Evolutionary conservation across 1,284 basidiomycete species (phyloP).

Genomic region (Stereum hirsutum): DNA sequence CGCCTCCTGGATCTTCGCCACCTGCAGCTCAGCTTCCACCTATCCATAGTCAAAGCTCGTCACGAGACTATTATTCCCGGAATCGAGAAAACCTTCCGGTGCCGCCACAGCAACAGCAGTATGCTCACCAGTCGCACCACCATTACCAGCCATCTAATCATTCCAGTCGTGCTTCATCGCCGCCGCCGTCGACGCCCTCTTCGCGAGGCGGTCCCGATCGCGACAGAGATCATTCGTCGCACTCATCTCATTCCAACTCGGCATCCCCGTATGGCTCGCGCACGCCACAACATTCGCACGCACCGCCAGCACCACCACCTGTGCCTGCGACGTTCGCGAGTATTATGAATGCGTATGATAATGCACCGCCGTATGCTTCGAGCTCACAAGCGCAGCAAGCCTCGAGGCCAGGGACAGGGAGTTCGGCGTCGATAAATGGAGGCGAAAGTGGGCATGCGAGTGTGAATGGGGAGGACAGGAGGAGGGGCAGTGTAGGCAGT

Average conservation of each 20-base stretch:
- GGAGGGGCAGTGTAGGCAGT: background rate
- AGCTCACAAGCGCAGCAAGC: constrained; percentile 10
- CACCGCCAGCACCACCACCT: constrained; percentile 25
- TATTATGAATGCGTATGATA: constrained; percentile 56
- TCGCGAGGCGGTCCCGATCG: too few species aligned
- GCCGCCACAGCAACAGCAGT: too few species aligned
- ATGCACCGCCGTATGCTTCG: constrained; percentile 16
- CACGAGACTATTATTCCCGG: too few species aligned
- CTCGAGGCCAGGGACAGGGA: constrained; percentile 19
- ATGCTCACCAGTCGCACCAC: too few species aligned
- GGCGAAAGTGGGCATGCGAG: constrained; percentile 2
- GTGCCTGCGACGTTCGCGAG: constrained; percentile 45
- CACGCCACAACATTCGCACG: constrained; percentile 23
- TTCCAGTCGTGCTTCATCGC: too few species aligned
- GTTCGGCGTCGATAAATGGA: constrained; percentile 6
- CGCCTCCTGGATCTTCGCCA: too few species aligned
- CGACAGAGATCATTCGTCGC: constrained; percentile 10
- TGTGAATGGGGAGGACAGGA: background rate
- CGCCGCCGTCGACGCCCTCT: too few species aligned
- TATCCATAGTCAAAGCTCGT: too few species aligned
- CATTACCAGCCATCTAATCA: too few species aligned
- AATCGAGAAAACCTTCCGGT: too few species aligned
- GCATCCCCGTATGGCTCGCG: constrained; percentile 18
- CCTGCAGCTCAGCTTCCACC: too few species aligned
- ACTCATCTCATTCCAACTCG: constrained; percentile 11